Conservation (phyloP, 768 basidiomycete species). For the Boletus coccyginus region DNA sequence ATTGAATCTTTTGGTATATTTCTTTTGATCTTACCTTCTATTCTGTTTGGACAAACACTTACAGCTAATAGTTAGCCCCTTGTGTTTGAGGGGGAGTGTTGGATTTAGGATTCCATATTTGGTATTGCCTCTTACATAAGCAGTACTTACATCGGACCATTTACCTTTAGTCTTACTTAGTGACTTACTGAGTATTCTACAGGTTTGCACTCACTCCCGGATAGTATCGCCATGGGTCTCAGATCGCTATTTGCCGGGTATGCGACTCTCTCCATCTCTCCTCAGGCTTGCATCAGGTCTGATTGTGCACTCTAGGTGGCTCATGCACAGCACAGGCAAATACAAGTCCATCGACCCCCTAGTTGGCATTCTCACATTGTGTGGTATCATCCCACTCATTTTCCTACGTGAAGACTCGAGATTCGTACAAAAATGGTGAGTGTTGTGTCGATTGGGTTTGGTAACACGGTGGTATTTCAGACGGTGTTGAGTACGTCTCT, state of each 20-base stretch:
- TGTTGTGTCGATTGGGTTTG: slow-evolving; percentile 18
- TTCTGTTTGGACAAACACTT: too few species aligned
- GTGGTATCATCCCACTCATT: too few species aligned
- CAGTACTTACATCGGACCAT: too few species aligned
- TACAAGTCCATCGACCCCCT: slow-evolving; percentile 46
- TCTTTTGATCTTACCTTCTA: too few species aligned
- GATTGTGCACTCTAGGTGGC: slow-evolving; percentile 29
- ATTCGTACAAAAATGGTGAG: slow-evolving; percentile 20
- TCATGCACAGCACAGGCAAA: slow-evolving; percentile 50
- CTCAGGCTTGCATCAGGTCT: not conserved
- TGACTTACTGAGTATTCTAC: too few species aligned
- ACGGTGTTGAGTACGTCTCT: slow-evolving; percentile 9
- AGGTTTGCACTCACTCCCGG: slow-evolving; percentile 46
- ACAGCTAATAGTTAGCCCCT: too few species aligned
- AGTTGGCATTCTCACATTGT: slow-evolving; percentile 33
- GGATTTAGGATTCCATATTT: too few species aligned
- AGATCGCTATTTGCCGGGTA: slow-evolving; percentile 54
- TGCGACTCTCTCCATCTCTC: not conserved
- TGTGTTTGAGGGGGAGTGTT: too few species aligned
- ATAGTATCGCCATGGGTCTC: slow-evolving; percentile 46
- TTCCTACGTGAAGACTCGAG: slow-evolving; percentile 22
- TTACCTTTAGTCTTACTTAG: too few species aligned
- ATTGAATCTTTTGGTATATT: too few species aligned
- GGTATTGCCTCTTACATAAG: too few species aligned
- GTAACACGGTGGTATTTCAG: slow-evolving; percentile 14